Evolutionary conservation across 1,139 yeast species (phyloP).

Genomic region (Hyphopichia fennica): DNA sequence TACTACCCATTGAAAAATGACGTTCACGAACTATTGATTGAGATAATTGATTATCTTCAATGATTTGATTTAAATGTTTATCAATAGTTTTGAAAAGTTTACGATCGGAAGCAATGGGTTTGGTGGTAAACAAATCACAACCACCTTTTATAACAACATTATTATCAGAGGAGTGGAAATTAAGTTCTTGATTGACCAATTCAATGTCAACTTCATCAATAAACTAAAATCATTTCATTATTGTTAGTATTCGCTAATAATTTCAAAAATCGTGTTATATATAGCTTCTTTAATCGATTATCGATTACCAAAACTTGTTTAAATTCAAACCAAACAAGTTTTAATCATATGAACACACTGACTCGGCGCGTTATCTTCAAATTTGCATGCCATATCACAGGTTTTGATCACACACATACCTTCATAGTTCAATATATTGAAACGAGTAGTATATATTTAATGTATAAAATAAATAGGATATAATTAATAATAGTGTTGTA

Average conservation of each 20-base stretch:
- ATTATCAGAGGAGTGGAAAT: slow-evolving; percentile 85
- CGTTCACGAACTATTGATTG: slow-evolving; percentile 43
- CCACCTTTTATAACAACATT: slow-evolving; percentile 78
- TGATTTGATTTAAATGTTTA: slow-evolving; percentile 67
- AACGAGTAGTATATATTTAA: neutral
- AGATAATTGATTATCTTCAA: slow-evolving; percentile 56
- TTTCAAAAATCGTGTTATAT: too few species aligned
- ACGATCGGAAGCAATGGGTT: slow-evolving; percentile 86
- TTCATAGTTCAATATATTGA: slow-evolving; percentile 12
- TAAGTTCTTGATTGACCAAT: slow-evolving; percentile 80
- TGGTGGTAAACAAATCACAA: slow-evolving; percentile 91
- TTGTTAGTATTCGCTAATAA: slow-evolving; percentile 3
- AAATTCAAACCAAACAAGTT: too few species aligned
- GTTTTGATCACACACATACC: slow-evolving; percentile 15
- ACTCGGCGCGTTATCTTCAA: slow-evolving; percentile 2
- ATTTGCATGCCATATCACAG: too few species aligned
- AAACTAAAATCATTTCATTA: slow-evolving; percentile 49
- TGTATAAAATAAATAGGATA: too few species aligned
- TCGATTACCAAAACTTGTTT: too few species aligned
- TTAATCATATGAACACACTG: too few species aligned
- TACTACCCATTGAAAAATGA: slow-evolving; percentile 39
- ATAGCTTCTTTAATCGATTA: too few species aligned
- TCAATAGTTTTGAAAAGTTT: slow-evolving; percentile 87
- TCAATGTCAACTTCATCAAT: slow-evolving; percentile 91
- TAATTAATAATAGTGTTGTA: neutral